phyloP scores from a whole-genome alignment of 2,329 filamentous ascomycete genomes.

The Pyricularia sp. region DNA sequence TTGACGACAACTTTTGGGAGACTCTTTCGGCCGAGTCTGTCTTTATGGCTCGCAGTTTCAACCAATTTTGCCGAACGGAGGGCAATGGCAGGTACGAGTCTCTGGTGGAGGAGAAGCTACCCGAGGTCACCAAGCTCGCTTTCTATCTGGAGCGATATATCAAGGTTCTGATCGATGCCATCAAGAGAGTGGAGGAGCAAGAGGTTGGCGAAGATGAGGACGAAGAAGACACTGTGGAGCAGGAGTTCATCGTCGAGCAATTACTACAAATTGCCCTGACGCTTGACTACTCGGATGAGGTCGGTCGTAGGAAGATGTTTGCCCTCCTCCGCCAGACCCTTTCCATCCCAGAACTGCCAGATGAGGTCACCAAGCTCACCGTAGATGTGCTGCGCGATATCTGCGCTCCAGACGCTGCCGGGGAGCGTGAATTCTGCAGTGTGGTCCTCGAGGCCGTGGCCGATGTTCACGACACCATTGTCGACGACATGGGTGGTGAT shows the following conservation, averaged over 20 bases:
- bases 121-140: conserved; percentile 82
- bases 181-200: conserved; percentile 41
- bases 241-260: conserved; percentile 93
- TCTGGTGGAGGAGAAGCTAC: conserved; percentile 82
- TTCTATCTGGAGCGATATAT: conserved; percentile 78
- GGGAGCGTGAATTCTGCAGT: conserved; percentile 72
- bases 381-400: conserved; percentile 72
- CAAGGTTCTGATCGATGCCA: conserved; percentile 49
- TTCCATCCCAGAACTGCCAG: conserved; percentile 74
- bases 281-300: conserved; percentile 94
- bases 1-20: conserved; percentile 68
- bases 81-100: conserved; percentile 61
- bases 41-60: conserved; percentile 86
- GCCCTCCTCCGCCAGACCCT: conserved; percentile 74
- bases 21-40: conserved; percentile 72
- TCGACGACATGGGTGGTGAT: conserved; percentile 46
- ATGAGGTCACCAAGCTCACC: conserved; percentile 81
- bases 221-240: conserved; percentile 74
- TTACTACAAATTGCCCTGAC: conserved; percentile 83
- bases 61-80: conserved; percentile 74
- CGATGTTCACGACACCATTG: conserved; percentile 90
- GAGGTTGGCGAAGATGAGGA: conserved; percentile 49
- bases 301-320: conserved; percentile 92
- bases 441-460: conserved; percentile 86
- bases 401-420: conserved; percentile 60